These are phyloP conservation scores for Halenospora varia DNA, from an alignment of 495 filamentous ascomycete species.

Conservation along the genomic window DNA sequence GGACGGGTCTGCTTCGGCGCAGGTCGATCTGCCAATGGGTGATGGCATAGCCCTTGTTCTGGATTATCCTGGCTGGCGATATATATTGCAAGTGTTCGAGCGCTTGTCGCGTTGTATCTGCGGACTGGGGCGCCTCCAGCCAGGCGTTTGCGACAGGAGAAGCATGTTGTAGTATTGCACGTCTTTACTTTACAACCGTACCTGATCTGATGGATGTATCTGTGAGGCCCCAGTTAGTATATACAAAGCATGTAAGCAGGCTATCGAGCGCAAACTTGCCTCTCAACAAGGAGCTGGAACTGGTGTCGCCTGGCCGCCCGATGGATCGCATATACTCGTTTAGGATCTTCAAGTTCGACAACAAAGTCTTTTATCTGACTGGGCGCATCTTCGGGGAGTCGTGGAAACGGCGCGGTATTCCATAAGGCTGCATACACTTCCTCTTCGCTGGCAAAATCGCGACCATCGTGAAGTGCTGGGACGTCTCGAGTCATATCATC, in stretches of 20 bases:
- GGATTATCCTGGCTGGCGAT: conserved; percentile 78
- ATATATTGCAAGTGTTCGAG: conserved; percentile 72
- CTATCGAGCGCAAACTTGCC: conserved; percentile 29
- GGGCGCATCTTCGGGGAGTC: conserved; percentile 48
- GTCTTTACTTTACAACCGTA: conserved; percentile 68
- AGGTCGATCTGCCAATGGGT: conserved; percentile 29
- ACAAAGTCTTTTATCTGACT: conserved; percentile 43
- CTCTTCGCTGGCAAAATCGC: conserved; percentile 15
- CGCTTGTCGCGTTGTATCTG: conserved; percentile 63
- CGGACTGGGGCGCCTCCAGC: conserved; percentile 64
- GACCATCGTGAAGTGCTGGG: conserved; percentile 34
- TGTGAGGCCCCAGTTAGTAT: conserved; percentile 29
- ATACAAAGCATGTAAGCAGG: background rate
- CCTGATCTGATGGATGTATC: conserved; percentile 79
- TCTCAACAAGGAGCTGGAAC: conserved; percentile 51
- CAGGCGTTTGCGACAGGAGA: conserved; percentile 65
- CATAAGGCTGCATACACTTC: conserved; percentile 43
- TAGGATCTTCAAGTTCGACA: conserved; percentile 48
- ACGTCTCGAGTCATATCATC: conserved; percentile 54
- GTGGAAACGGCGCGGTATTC: conserved; percentile 46
- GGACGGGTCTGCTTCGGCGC: conserved; percentile 3
- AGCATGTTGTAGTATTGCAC: conserved; percentile 77
- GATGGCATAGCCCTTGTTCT: conserved; percentile 66
- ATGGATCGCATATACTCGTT: conserved; percentile 46
- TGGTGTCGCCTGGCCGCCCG: conserved; percentile 47